Evolutionary conservation across 1,284 basidiomycete species (phyloP), one percentile per base, ranked within the genome.

Genomic region (Tausonia pullulans): DNA sequence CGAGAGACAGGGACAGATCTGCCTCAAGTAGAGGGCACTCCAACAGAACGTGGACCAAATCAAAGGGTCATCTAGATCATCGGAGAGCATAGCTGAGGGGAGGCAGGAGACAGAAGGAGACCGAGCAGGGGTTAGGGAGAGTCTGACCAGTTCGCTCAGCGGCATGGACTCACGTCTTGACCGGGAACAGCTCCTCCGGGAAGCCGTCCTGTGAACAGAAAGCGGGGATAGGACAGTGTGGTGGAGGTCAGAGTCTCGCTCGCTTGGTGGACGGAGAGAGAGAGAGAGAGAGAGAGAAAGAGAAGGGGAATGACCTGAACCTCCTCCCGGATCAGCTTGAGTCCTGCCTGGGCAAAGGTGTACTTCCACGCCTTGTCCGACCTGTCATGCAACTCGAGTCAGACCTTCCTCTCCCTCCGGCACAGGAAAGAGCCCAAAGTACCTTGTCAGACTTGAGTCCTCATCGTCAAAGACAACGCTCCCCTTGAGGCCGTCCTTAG

Each of bases 391-490:
- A 16, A 59, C 51, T 64, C 40, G 55, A 68, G 9, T 57, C 46
- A 44, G 27, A 27, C 27, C 41, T 40, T 51, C 41, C 5, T 60
- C 27, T 10, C 8, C 11, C 27, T 56, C 49, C 39, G 9, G 27
- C 48, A 40, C 58, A 41, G 40, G 52, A 51, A 53, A 54, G 11
- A 41, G 56, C 70, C 51, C 40, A 81, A 62, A 69, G 44, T 50
- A 80, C 92, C 93, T 83, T 9, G 89, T 96, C 72, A 94, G 77
- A 71, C 88, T 93, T 11, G 89, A 92, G 76, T 97, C 94, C 67
- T 87, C 79, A 67, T 86, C 83, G 71, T 96, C 93, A 71, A 91
- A 90, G 14, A 86, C 76, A n/a, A 82, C 80, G 14, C 66, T 63
- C 13, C 79, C 78, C 0, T 84, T 78, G 5, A 76, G 74, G 0